phyloP scores from a whole-genome alignment of 352 stramenopile species.

The Blastocystis sp. region DNA sequence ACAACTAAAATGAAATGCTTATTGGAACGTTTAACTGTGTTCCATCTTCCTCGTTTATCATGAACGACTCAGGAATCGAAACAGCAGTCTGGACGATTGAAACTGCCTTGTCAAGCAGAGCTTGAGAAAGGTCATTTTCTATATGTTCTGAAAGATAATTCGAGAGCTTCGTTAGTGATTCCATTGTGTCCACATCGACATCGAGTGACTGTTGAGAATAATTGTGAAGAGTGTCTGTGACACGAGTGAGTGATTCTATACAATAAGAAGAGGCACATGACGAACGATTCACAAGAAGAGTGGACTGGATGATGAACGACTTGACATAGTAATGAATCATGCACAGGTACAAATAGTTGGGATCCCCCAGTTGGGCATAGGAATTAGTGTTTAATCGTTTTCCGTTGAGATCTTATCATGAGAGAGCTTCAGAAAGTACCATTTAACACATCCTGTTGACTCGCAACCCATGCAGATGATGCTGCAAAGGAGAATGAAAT shows the following conservation, averaged over 20 bases:
- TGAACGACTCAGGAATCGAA: slow-evolving; percentile 3
- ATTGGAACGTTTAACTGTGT: not conserved
- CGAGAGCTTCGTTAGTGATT: not conserved
- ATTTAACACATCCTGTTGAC: slow-evolving; percentile 8
- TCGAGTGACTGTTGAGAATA: not conserved
- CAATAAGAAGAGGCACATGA: not conserved
- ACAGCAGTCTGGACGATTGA: not conserved
- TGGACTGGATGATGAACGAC: slow-evolving; percentile 1
- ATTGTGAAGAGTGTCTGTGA: no score
- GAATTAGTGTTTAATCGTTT: not conserved
- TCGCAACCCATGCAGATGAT: not conserved
- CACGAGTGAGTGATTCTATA: not conserved
- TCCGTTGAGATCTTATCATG: not conserved
- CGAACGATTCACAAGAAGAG: not conserved
- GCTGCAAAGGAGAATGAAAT: slow-evolving; percentile 5
- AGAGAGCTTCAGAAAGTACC: not conserved
- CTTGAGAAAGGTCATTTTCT: not conserved
- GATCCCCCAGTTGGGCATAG: not conserved
- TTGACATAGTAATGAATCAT: slow-evolving; percentile 27
- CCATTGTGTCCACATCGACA: not conserved
- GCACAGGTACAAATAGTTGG: not conserved
- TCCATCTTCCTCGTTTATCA: slow-evolving; percentile 5
- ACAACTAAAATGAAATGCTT: not conserved
- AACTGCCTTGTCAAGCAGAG: not conserved
- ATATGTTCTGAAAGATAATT: slow-evolving; percentile 40